phyloP scores from a whole-genome alignment of 768 basidiomycete genomes.

The Filobasidium wieringae region DNA sequence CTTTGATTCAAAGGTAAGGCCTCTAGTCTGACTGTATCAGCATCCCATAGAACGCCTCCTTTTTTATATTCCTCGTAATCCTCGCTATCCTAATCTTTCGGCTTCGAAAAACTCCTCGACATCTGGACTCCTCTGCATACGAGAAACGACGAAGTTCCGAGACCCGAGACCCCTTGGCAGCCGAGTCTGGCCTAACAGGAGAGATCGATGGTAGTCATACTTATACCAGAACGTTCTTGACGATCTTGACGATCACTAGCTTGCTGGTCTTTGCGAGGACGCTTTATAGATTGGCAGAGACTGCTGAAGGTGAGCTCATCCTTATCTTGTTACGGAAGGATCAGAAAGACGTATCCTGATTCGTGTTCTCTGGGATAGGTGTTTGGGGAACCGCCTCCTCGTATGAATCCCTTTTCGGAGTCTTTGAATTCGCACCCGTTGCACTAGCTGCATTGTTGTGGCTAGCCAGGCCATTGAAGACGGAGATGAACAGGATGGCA shows the following conservation, averaged over 20 bases:
- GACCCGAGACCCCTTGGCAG: neutral
- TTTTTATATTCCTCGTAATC: slow-evolving; percentile 31
- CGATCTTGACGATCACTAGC: slow-evolving; percentile 26
- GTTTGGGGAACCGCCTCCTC: slow-evolving; percentile 28
- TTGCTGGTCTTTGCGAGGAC: slow-evolving; percentile 34
- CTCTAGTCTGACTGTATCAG: neutral
- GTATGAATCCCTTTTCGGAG: slow-evolving; percentile 27
- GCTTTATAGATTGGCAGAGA: slow-evolving; percentile 38
- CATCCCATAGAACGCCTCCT: slow-evolving; percentile 27
- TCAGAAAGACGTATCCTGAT: neutral
- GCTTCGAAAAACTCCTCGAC: neutral
- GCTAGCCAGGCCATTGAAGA: slow-evolving; percentile 7
- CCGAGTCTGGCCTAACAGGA: neutral
- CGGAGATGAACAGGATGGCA: slow-evolving; percentile 5
- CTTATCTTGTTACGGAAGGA: neutral
- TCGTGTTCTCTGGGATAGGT: slow-evolving; percentile 12
- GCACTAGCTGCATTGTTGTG: slow-evolving; percentile 27
- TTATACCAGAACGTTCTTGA: slow-evolving; percentile 17
- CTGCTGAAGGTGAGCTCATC: slow-evolving; percentile 34
- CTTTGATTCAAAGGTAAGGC: too few relatives aligned
- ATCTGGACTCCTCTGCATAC: neutral
- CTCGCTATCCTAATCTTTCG: slow-evolving; percentile 27
- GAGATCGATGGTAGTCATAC: neutral
- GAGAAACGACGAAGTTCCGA: slow-evolving; percentile 7
- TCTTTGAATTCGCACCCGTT: slow-evolving; percentile 29